phyloP scores from a whole-genome alignment of 352 stramenopile species.

The Pythium rishiriense region DNA sequence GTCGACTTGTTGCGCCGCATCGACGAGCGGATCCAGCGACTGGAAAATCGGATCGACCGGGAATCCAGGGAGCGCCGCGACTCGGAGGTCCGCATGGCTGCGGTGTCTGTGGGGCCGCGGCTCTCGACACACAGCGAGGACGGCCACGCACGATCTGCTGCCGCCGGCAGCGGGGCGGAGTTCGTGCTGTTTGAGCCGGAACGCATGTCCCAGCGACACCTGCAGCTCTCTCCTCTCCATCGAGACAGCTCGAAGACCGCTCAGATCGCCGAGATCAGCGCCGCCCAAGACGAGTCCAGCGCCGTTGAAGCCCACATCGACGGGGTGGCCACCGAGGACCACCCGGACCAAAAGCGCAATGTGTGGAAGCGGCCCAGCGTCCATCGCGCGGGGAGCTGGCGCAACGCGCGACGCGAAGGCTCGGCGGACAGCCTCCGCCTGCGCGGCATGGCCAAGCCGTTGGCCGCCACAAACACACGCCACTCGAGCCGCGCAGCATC shows the following conservation, averaged over 20 bases:
- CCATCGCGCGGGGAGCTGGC: constrained; percentile 46
- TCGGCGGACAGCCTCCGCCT: constrained; percentile 39
- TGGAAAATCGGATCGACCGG: constrained; percentile 50
- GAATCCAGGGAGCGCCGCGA: constrained; percentile 52
- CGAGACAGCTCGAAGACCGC: constrained; percentile 14
- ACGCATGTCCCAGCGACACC: constrained; percentile 59
- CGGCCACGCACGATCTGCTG: background rate
- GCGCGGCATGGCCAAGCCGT: constrained; percentile 33
- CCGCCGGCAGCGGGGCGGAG: constrained; percentile 6
- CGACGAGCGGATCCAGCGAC: constrained; percentile 46
- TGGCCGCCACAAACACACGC: constrained; percentile 9
- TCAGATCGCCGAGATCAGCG: constrained; percentile 10
- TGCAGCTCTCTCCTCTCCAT: constrained; percentile 29
- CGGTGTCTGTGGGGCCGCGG: background rate
- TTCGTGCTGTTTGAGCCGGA: constrained; percentile 60
- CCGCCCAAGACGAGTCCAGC: background rate
- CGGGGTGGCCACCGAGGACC: constrained; percentile 30
- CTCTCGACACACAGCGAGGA: constrained; percentile 12
- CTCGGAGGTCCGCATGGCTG: constrained; percentile 37
- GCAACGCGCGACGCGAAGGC: constrained; percentile 43
- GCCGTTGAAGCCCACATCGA: constrained; percentile 15
- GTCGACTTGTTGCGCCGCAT: constrained; percentile 43
- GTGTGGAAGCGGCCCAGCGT: constrained; percentile 36
- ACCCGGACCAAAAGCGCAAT: constrained; percentile 38
- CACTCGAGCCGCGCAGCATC: constrained; percentile 37